Base-by-base conservation (phyloP, 129 eudicot species). In the Saposhnikovia divaricata region DNA sequence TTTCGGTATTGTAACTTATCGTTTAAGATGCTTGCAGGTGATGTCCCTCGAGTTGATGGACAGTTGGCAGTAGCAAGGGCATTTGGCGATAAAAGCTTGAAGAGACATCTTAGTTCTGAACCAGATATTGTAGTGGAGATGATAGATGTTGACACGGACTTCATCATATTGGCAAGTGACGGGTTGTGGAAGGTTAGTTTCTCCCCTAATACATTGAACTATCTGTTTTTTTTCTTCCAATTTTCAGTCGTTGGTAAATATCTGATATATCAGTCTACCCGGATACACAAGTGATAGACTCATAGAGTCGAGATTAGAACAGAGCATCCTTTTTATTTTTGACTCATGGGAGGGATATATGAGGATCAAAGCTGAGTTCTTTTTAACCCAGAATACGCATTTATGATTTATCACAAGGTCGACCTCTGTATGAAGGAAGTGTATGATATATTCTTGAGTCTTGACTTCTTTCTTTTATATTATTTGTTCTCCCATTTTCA, bases 61-160 rank as follows among this genome's bases (percentile, higher is more conserved):
- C 98, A 93, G 81, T 85, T 95, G 74, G 98, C 98, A 4, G 98
- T 95, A 65, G 98, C 98, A 16, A 84, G 98, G 81, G 98, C 97
- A n/a, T 95, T 95, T 79, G 98, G 98, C 28, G 98, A 95, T 85
- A 91, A 95, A 87, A 95, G 93, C 85, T 82, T 95, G 84, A 95
- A 95, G 91, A 86, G 86, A 51, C 98, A 95, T 83, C 89, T 95
- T 53, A 95, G 94, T 84, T 95, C 98, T 16, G 97, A 95, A 81
- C 98, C 98, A 0, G 93, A 92, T 83, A 85, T 90, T 42, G 71
- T 78, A 4, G 75, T 84, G 78, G 89, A 85, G 87, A 80, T 51
- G 40, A 89, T 92, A 75, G 94, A 90, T 78, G 90, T 83, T 71
- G 87, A 86, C 74, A 80, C 85, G 13, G 97, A 92, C 74, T 85